Base-by-base conservation (phyloP, 495 filamentous ascomycete species). In the Zalerion maritima region DNA sequence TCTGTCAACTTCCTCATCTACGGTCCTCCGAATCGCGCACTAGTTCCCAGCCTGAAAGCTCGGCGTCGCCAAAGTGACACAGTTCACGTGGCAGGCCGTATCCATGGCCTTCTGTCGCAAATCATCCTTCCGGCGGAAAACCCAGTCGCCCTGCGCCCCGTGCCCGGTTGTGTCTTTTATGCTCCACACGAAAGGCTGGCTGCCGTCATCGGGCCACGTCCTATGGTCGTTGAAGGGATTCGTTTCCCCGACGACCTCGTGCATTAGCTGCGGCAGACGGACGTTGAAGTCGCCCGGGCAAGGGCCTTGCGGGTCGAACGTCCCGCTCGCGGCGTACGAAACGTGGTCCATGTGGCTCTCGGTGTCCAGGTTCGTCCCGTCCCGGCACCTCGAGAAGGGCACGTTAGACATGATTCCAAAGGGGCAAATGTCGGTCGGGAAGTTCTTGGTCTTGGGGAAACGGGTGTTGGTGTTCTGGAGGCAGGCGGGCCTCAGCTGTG, bases 161-260 rank as follows among this genome's bases (percentile, higher is more conserved):
- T 48, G 56, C 1, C 55, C 55, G 0, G 51, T 55, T 3, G 30
- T 41, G 23, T 60, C 45, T 11, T 47, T 47, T 15, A 55, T 57
- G 19, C 45, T 51, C 56, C 57, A 62, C 22, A 55, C 50, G 42
- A 62, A 62, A 14, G 58, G 58, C 28, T 62, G 56, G 11, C 35
- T 31, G 34, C 55, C 57, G 18, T 55, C 41, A 21, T 46, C 43
- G 31, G 55, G 55, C 55, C 57, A 58, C 21, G 55, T 24, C 14
- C 47, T 45, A 17, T 39, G 36, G 41, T 58, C 50, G 24, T 58
- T 55, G 29, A 55, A 55, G 9, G 12, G 24, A 10, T 34, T 29
- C 0, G 54, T 57, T 18, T 55, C 45, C 49, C 49, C 55, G 9
- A 57, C 36, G 0, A 46, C 49, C 39, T 57, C 54, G 8, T 49